Evolutionary conservation across 176 grass and related monocot species (phyloP), one percentile per base, ranked within the genome.

Genomic region (bread wheat (Triticum aestivum)): DNA sequence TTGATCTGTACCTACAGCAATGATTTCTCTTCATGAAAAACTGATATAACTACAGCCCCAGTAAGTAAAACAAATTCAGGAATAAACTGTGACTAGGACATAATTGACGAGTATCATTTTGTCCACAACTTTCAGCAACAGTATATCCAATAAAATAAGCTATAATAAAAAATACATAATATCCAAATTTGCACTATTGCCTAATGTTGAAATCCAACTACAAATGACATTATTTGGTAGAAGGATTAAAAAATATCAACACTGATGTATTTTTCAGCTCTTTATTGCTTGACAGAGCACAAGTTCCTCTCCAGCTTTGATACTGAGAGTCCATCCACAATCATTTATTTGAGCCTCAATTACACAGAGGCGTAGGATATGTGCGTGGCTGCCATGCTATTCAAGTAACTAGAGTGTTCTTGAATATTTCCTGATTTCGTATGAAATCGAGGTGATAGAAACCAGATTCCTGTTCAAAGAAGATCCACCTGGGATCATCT

Each of bases 381-480:
- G 42, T 3, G 3, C 14, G 41, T 24, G 4, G 42, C 24, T 75
- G 51, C 41, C 72, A 69, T 13, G 72, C 17, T 37, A 81, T 41
- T 73, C 44, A 62, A 65, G 38, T 6, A 86, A 80, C 84, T 93
- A 98, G 39, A 95, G 84, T 80, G 87, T 90, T 69, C 91, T 92
- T 9, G 93, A 95, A 88, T 95, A 98, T 87, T 98, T 98, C 69
- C 93, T 94, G 76, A 98, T 95, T 81, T 95, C 96, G 61, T 92
- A 98, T 61, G 90, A 93, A 91, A 98, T 89, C 6, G 96, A 92
- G 80, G 92, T 90, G 54, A 98, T 98, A 47, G 89, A 98, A 80
- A 98, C 91, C 58, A 95, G 71, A 69, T 95, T 86, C 66, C 92
- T 95, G 59, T 95, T 95, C 69, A 95, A 79, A 62, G 65, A 62